Evolutionary conservation across 2,329 filamentous ascomycete genomes (phyloP).

Genomic region (Penicillium decumbens): DNA sequence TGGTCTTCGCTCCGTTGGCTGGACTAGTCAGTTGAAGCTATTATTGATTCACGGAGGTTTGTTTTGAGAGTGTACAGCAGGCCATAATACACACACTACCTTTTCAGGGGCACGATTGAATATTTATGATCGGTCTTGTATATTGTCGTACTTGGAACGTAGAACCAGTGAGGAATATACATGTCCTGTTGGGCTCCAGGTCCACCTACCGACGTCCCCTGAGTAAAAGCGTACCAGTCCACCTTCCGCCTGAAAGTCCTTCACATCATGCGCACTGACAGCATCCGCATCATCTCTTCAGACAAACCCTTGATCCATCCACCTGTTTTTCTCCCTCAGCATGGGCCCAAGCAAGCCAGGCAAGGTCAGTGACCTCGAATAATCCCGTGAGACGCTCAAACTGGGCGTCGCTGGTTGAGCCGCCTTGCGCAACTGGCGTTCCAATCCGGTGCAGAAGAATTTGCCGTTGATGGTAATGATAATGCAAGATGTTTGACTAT

Average conservation of each 20-base stretch:
- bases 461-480: conserved; percentile 35
- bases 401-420: conserved; percentile 17
- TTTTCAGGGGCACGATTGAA: not conserved
- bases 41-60: conserved; percentile 1
- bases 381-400: conserved; percentile 25
- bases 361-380: conserved; percentile 39
- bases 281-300: conserved; percentile 28
- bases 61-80: conserved; percentile 14
- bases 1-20: conserved; percentile 1
- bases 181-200: too few species aligned
- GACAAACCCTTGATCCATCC: conserved; percentile 22
- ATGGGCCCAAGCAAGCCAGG: conserved; percentile 27
- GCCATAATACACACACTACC: conserved; percentile 7
- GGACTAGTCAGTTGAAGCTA: not conserved
- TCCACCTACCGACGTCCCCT: not conserved
- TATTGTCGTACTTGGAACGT: not conserved
- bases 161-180: not conserved
- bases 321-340: conserved; percentile 16
- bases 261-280: conserved; percentile 22
- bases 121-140: not conserved
- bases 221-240: conserved; percentile 24
- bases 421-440: conserved; percentile 24
- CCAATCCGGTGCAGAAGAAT: conserved; percentile 45
- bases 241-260: conserved; percentile 22
- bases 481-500: conserved; percentile 34